A percentile compares a stretch with the other conserved stretches of the same genome.
phyloP scores from a whole-genome alignment of 2,329 filamentous ascomycete species.

The Trichoderma sp. region DNA sequence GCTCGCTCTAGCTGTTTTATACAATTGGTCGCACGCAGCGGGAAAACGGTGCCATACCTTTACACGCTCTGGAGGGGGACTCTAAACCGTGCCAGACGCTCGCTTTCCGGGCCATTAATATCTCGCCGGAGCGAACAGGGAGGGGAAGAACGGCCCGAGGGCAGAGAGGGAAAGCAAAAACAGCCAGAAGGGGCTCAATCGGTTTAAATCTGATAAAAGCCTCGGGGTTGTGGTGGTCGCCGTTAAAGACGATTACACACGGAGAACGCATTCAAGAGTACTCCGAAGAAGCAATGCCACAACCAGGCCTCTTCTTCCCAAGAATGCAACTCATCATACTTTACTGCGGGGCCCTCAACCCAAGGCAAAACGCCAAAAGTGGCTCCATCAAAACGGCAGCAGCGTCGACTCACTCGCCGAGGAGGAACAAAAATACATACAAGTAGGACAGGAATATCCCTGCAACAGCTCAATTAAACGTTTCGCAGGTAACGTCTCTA shows the following conservation, averaged over 20 bases:
- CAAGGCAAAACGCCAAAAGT: constrained; percentile 12
- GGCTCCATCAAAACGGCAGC: constrained; percentile 18
- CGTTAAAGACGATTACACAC: background rate
- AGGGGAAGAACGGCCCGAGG: constrained; percentile 19
- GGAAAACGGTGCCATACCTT: constrained; percentile 12
- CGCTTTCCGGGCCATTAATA: constrained; percentile 7
- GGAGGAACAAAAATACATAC: background rate
- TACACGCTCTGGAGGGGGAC: background rate
- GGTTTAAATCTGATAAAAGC: constrained; percentile 3
- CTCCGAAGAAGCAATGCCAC: background rate
- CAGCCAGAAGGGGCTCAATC: background rate
- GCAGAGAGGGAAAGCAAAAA: background rate
- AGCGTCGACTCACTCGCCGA: constrained; percentile 21
- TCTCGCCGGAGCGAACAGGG: constrained; percentile 11
- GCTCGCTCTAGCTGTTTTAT: constrained; percentile 21
- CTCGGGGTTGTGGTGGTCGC: constrained; percentile 2
- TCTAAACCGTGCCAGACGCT: background rate
- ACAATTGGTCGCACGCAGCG: constrained; percentile 25
- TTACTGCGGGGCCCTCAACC: constrained; percentile 4
- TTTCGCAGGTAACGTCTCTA: background rate
- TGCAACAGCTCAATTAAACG: background rate
- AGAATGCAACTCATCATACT: constrained; percentile 7
- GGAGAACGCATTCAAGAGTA: background rate
- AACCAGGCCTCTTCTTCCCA: background rate
- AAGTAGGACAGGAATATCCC: background rate